Evolutionary conservation across 352 stramenopile genomes (phyloP).

Genomic region (Phytophthora constricta): DNA sequence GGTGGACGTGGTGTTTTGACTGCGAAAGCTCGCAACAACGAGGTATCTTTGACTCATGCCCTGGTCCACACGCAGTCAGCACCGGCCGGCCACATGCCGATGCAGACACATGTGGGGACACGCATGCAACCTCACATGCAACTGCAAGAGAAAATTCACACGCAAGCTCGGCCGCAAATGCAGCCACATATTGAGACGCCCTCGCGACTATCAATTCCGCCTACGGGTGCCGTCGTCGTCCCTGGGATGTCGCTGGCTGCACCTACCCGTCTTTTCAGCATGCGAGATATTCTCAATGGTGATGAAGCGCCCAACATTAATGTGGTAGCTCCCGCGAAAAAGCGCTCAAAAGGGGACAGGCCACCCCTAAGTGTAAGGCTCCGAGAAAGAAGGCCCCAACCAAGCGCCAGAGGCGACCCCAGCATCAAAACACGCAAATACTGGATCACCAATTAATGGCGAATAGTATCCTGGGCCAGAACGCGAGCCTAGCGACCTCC

Average conservation of each 20-base stretch:
- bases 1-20: conserved; percentile 1
- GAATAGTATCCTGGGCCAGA: conserved; percentile 1
- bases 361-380: conserved; percentile 18
- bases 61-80: background rate
- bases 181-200: conserved; percentile 4
- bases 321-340: background rate
- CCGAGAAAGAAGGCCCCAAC: conserved; percentile 22
- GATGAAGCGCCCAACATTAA: conserved; percentile 23
- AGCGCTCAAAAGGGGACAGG: conserved; percentile 19
- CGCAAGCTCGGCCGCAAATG: background rate
- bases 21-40: conserved; percentile 4
- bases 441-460: background rate
- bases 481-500: conserved; percentile 5
- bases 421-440: conserved; percentile 20
- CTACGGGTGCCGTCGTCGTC: conserved; percentile 31
- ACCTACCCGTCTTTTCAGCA: conserved; percentile 22
- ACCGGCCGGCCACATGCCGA: background rate
- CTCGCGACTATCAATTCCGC: conserved; percentile 15
- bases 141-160: background rate
- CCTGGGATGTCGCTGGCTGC: conserved; percentile 35
- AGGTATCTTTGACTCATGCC: background rate
- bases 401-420: conserved; percentile 23
- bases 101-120: background rate
- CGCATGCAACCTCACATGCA: conserved; percentile 2
- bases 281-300: conserved; percentile 42